These are phyloP conservation scores for Cucumis sativus DNA, from an alignment of 306 rosid species.

Conservation along the genomic window DNA sequence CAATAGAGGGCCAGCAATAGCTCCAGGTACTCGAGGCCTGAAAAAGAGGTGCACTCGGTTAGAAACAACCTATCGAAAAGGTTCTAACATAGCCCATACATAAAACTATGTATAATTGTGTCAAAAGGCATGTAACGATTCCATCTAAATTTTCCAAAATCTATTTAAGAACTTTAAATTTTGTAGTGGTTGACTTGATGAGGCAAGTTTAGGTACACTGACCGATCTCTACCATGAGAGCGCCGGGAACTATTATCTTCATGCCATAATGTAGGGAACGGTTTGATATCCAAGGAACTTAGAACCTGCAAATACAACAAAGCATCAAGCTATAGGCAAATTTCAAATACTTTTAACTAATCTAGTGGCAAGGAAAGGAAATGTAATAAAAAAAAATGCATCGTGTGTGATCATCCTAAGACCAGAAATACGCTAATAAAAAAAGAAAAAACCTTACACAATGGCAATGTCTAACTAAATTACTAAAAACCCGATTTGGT, in stretches of 20 bases:
- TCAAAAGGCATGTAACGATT: neutral
- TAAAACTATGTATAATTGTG: neutral
- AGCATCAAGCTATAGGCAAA: neutral
- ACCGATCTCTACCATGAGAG: slow-evolving; percentile 74
- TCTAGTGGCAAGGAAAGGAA: neutral
- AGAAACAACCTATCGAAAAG: neutral
- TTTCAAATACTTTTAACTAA: neutral
- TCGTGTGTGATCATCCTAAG: neutral
- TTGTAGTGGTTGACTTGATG: neutral
- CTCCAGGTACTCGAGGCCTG: slow-evolving; percentile 78
- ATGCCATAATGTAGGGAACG: slow-evolving; percentile 76
- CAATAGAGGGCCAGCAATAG: slow-evolving; percentile 68
- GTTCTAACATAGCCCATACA: neutral
- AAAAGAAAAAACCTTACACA: neutral
- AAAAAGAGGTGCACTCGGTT: neutral
- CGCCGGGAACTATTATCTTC: slow-evolving; percentile 70
- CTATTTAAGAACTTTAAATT: neutral
- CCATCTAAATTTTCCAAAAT: neutral
- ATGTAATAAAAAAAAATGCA: neutral
- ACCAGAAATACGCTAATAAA: neutral
- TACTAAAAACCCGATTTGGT: neutral
- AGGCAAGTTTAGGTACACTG: slow-evolving; percentile 2
- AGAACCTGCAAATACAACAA: slow-evolving; percentile 44
- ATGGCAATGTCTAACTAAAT: neutral
- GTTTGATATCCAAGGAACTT: slow-evolving; percentile 60